Base-by-base conservation (phyloP, 768 basidiomycete species). In the Leccinum sublutescens region DNA sequence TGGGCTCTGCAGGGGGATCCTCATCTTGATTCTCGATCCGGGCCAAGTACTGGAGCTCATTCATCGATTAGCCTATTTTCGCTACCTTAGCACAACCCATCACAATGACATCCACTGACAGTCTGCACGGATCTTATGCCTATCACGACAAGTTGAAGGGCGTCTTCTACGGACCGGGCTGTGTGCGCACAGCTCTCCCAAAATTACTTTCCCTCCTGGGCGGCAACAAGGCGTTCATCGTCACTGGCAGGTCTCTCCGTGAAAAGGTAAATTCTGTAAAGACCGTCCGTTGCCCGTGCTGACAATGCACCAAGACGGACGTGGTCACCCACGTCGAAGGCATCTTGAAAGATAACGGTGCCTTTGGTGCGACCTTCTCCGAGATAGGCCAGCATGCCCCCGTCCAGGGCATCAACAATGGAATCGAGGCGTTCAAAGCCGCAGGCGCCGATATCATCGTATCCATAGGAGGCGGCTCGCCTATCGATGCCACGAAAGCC, bases 401-500 rank as follows among this genome's bases (percentile, higher is more conserved):
- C 3, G 78, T 91, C 55, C 82, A 83, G 25, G 88, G 82, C 12
- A 88, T 91, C 62, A 73, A 76, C 17, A 77, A 77, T 14, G 88
- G 84, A 29, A 76, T 85, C 56, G 74, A 82, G 60, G 68, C 75
- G 2, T 84, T 88, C 75, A 81, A 77, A 49, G 78, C 83, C 10
- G 72, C 79, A 23, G 78, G 78, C 11, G 87, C 87, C 59, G 85
- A 91, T 67, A 78, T 86, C 21, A 83, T 92, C 63, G 81, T 93
- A 40, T 76, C 88, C 27, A 78, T 92, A 47, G 91, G 91, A 2
- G 91, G 91, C 23, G 91, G 91, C 52, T 91, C 89, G 1, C 89
- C 90, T 12, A 78, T 92, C 58, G 91, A 92, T 69, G 89, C 87
- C 2, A 76, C 87, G 21, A 93, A 93, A 68, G 85, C 85, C 0